A percentile compares a stretch with the other conserved stretches of the same genome.
Evolutionary conservation across 2,329 filamentous ascomycete genomes (phyloP).

Genomic region (Pyricularia grisea): DNA sequence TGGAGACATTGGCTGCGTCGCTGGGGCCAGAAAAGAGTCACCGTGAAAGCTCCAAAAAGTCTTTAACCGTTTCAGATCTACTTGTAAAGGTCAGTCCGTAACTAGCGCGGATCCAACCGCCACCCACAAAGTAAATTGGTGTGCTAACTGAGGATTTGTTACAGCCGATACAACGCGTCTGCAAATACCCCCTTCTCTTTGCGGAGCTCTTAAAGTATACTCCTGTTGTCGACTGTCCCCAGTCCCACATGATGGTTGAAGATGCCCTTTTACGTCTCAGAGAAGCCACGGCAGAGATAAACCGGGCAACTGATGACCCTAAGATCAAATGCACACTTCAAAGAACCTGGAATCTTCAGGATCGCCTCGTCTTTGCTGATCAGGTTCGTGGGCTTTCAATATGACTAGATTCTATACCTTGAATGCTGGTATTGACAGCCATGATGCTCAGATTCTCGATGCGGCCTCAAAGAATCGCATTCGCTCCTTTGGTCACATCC

Average conservation of each 20-base stretch:
- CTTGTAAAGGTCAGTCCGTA: conserved; percentile 70
- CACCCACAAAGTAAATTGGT: neutral
- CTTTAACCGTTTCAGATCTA: conserved; percentile 74
- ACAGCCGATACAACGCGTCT: conserved; percentile 85
- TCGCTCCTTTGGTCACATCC: conserved; percentile 69
- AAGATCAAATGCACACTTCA: conserved; percentile 61
- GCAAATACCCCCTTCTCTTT: conserved; percentile 84
- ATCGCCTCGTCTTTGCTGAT: conserved; percentile 65
- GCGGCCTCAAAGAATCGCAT: conserved; percentile 54
- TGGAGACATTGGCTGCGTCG: conserved; percentile 73
- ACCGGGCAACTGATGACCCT: conserved; percentile 72
- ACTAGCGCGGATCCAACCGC: neutral
- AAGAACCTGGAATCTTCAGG: conserved; percentile 77
- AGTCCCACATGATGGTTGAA: conserved; percentile 71
- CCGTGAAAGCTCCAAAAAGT: conserved; percentile 57
- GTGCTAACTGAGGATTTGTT: neutral
- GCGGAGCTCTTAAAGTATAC: conserved; percentile 75
- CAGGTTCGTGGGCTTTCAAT: conserved; percentile 41
- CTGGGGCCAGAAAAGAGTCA: conserved; percentile 60
- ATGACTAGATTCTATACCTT: neutral
- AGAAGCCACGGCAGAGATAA: conserved; percentile 70
- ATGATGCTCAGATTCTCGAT: conserved; percentile 31
- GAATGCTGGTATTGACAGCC: neutral
- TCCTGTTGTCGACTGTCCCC: conserved; percentile 75
- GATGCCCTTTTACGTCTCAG: conserved; percentile 62